phyloP scores from a whole-genome alignment of 176 grass and related monocot species.

The Raddia distichophylla region DNA sequence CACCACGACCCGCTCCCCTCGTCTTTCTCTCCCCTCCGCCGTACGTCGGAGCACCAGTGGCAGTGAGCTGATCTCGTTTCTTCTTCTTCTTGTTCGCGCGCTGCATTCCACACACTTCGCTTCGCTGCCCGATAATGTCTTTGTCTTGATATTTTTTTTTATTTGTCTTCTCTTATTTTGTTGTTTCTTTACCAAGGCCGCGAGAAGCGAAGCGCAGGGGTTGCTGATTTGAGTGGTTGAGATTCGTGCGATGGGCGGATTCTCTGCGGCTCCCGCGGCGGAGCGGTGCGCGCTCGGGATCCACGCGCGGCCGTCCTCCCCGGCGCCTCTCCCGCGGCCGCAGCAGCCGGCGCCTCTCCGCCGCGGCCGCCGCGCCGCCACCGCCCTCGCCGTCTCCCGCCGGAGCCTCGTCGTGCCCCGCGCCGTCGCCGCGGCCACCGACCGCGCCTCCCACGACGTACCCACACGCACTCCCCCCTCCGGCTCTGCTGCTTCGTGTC shows the following conservation, averaged over 20 bases:
- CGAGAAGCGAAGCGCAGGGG: background rate
- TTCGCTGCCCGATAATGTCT: background rate
- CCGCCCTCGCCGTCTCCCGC: slow-evolving; percentile 28
- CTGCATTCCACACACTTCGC: slow-evolving; percentile 15
- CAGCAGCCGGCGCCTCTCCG: slow-evolving; percentile 14
- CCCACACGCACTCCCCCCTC: background rate
- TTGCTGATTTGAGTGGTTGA: slow-evolving; percentile 3
- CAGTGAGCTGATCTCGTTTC: background rate
- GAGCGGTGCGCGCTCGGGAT: slow-evolving; percentile 52
- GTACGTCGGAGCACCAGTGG: background rate
- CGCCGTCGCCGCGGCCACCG: slow-evolving; percentile 47
- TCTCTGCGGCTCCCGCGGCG: slow-evolving; percentile 28
- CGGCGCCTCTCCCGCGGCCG: slow-evolving; percentile 18
- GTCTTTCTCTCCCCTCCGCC: background rate
- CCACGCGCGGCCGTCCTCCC: slow-evolving; percentile 36
- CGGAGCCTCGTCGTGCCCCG: slow-evolving; percentile 39
- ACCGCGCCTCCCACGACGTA: slow-evolving; percentile 43
- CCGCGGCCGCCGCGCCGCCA: background rate
- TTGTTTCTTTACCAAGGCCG: background rate
- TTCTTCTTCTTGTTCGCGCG: background rate
- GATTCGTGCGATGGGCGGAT: slow-evolving; percentile 47
- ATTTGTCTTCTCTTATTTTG: too few relatives aligned
- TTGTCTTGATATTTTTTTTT: too few relatives aligned
- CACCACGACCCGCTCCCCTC: background rate
- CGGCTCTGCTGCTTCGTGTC: background rate